Percentiles rank a stretch among this genome's conserved stretches.
These are phyloP conservation scores for Gracilaria vermiculophylla DNA, from an alignment of 23 red algal genomes.

Conservation along the genomic window DNA sequence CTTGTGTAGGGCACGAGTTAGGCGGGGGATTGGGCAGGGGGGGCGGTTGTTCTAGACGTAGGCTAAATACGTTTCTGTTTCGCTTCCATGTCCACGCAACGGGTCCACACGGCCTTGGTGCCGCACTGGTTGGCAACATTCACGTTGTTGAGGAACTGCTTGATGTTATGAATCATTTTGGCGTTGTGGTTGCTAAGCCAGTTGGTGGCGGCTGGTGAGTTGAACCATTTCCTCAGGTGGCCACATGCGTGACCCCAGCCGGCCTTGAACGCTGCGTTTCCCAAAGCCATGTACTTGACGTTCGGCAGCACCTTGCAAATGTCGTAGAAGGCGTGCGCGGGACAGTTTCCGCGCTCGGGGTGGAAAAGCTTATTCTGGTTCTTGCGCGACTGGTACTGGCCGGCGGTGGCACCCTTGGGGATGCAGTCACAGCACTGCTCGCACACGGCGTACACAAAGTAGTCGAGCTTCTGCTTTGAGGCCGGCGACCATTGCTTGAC, in stretches of 20 bases:
- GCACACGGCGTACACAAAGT: constrained; percentile 52
- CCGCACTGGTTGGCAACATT: constrained; percentile 46
- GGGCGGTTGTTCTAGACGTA: not conserved
- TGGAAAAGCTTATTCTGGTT: constrained; percentile 3
- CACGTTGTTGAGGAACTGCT: constrained; percentile 16
- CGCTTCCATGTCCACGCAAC: constrained; percentile 38
- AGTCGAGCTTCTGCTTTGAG: constrained; percentile 31
- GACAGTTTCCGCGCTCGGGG: constrained; percentile 39
- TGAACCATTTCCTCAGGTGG: constrained; percentile 17
- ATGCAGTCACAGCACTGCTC: constrained; percentile 68
- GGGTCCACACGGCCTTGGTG: constrained; percentile 28
- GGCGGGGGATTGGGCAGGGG: not conserved
- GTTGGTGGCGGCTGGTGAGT: not conserved
- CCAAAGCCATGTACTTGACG: constrained; percentile 25
- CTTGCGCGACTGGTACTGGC: not conserved
- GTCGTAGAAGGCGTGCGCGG: constrained; percentile 35
- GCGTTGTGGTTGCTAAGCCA: constrained; percentile 38
- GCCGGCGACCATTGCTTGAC: not conserved
- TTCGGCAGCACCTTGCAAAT: constrained; percentile 45
- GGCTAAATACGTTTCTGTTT: constrained; percentile 43
- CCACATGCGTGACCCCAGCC: not conserved
- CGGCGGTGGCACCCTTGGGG: constrained; percentile 19
- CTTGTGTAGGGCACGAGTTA: not conserved
- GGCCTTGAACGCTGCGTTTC: not conserved
- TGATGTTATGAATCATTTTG: constrained; percentile 15